phyloP scores from a whole-genome alignment of 495 filamentous ascomycete species.

The Tetracladium marchalianum region DNA sequence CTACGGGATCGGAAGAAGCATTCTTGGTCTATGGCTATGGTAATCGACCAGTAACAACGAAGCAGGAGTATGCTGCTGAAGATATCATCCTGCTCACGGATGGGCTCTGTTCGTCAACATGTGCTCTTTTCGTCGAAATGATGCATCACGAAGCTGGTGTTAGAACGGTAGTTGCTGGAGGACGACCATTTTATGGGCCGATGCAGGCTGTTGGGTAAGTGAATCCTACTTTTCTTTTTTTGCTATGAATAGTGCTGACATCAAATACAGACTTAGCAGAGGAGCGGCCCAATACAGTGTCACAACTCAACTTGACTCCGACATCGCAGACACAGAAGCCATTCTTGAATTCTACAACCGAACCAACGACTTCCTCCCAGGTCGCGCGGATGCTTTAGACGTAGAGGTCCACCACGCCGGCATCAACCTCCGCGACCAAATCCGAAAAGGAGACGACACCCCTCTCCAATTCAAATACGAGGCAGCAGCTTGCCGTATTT shows the following conservation, averaged over 20 bases:
- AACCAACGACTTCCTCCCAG: slow-evolving; percentile 16
- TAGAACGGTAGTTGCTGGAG: slow-evolving; percentile 38
- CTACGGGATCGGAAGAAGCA: slow-evolving; percentile 1
- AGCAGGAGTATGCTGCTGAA: slow-evolving; percentile 33
- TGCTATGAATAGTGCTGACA: too few species aligned
- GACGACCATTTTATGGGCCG: slow-evolving; percentile 29
- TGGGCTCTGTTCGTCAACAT: slow-evolving; percentile 39
- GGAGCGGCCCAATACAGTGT: slow-evolving; percentile 20
- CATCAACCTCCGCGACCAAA: slow-evolving; percentile 32
- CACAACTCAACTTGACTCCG: slow-evolving; percentile 18
- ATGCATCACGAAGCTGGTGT: slow-evolving; percentile 41
- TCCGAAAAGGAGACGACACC: slow-evolving; percentile 20
- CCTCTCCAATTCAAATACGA: slow-evolving; percentile 45
- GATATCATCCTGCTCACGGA: slow-evolving; percentile 42
- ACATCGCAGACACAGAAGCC: slow-evolving; percentile 19
- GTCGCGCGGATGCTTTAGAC: slow-evolving; percentile 19
- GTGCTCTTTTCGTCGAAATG: slow-evolving; percentile 41
- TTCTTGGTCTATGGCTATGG: slow-evolving; percentile 31
- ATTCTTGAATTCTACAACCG: slow-evolving; percentile 12
- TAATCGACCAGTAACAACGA: slow-evolving; percentile 18
- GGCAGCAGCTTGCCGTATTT: slow-evolving; percentile 43
- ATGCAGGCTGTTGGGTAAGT: slow-evolving; percentile 26
- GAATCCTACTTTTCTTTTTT: too few species aligned
- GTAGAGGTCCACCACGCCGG: slow-evolving; percentile 22
- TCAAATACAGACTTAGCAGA: slow-evolving; percentile 6